Base-by-base conservation (phyloP, 2,329 filamentous ascomycete species). In the Cladophialophora exuberans region DNA sequence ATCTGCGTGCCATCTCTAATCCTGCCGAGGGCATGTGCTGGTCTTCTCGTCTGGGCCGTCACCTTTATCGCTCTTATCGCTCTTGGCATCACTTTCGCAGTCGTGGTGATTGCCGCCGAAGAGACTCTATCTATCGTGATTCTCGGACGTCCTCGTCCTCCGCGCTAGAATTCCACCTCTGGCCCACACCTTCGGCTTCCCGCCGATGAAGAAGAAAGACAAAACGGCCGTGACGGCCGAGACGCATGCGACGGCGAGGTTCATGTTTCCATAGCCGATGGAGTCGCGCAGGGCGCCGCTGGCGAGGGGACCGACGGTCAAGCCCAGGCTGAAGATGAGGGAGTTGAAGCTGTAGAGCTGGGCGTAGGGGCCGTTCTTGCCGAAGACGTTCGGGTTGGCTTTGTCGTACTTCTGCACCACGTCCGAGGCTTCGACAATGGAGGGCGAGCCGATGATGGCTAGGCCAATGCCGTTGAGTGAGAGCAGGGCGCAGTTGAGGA, bases 311-410 rank as follows among this genome's bases (percentile, higher is more conserved):
- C 85, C 85, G 4, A 85, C 49, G 0, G 83, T 80, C 47, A 87
- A 69, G 0, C 85, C 85, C 0, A 74, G 69, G 56, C 79, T 81
- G 66, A 84, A 87, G 0, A 83, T 76, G 74, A 86, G 79, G n/a
- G 79, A 83, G 62, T 83, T 85, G 55, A 87, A 71, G 2, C 81
- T 83, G 65, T 86, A 88, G 0, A 87, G 73, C 67, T 87, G 85
- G 1, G 83, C 84, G 64, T 86, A 86, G 0, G 84, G 83, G 3
- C 81, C 80, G 3, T 79, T 72, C 1, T 73, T 68, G 0, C 81
- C 80, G 60, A 85, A 86, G 46, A 82, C 72, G 0, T 75, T 76
- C 1, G 73, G 73, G 52, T 85, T 86, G 1, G 76, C 77, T 41
- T 76, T 72, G 56, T 82, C 76, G 62, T 82, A 85, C 36, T 73